Conservation (phyloP, 169 alveolate genomes). For the Amoebophrya sp. region DNA sequence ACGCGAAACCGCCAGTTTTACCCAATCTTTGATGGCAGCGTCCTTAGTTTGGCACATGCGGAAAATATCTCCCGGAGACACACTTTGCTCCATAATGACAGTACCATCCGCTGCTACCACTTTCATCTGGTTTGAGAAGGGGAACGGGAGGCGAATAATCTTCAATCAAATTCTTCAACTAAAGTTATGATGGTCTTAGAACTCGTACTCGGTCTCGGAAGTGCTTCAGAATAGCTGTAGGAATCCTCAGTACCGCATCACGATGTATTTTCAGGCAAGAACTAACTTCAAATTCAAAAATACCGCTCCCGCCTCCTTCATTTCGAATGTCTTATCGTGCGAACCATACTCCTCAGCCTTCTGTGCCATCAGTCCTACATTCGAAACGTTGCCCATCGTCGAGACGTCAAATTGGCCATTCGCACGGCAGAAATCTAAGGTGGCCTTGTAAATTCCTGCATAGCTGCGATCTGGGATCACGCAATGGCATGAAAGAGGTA, state of each 20-base stretch:
- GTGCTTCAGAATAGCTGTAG: background rate
- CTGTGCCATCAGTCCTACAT: conserved; percentile 50
- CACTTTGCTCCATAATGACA: background rate
- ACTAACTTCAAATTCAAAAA: background rate
- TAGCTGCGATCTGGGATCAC: conserved; percentile 48
- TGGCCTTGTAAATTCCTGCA: conserved; percentile 39
- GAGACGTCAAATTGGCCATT: conserved; percentile 41
- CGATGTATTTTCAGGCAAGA: background rate
- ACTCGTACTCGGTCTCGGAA: background rate
- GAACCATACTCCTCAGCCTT: conserved; percentile 50
- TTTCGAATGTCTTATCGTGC: conserved; percentile 43
- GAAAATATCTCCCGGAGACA: conserved; percentile 35
- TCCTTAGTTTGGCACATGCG: conserved; percentile 45
- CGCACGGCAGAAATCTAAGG: conserved; percentile 38
- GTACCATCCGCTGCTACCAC: too few relatives aligned
- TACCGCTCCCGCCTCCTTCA: background rate
- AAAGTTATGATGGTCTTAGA: conserved; percentile 13
- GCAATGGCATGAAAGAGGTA: too few relatives aligned
- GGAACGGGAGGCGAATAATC: background rate
- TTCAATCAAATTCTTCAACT: background rate
- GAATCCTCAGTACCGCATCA: background rate
- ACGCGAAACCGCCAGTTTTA: conserved; percentile 44
- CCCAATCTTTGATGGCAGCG: conserved; percentile 37
- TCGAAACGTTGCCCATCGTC: conserved; percentile 46
- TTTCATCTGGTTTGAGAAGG: conserved; percentile 37